phyloP scores from a whole-genome alignment of 495 filamentous ascomycete species.

The Lophiotrema nucula region DNA sequence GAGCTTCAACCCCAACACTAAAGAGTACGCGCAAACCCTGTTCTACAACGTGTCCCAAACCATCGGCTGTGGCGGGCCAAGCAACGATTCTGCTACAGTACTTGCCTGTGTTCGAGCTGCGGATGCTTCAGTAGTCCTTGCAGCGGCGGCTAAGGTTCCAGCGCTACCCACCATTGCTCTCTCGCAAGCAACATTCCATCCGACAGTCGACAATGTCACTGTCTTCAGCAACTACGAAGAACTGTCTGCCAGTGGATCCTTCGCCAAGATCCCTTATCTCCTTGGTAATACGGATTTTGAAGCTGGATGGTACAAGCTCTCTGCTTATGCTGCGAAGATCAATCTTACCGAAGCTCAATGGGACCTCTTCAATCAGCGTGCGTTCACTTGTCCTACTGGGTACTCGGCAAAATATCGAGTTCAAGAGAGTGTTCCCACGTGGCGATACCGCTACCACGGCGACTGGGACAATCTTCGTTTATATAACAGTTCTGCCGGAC shows the following conservation, averaged over 20 bases:
- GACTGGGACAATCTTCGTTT: constrained; percentile 27
- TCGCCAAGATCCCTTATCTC: constrained; percentile 15
- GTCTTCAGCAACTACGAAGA: constrained; percentile 51
- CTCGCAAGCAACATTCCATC: constrained; percentile 44
- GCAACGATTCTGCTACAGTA: constrained; percentile 15
- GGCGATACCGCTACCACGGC: constrained; percentile 22
- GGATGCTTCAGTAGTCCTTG: constrained; percentile 39
- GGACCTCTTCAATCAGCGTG: constrained; percentile 17
- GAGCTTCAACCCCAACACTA: constrained; percentile 45
- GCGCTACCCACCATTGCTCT: constrained; percentile 32
- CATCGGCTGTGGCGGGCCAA: constrained; percentile 44
- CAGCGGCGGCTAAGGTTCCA: constrained; percentile 38
- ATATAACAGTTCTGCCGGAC: constrained; percentile 8
- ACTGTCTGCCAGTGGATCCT: constrained; percentile 37
- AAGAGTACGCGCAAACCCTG: constrained; percentile 23
- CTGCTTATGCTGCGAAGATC: constrained; percentile 14
- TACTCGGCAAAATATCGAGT: constrained; percentile 2
- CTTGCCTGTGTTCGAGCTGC: constrained; percentile 49
- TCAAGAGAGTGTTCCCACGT: not conserved
- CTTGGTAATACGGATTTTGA: constrained; percentile 21
- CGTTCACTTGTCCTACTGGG: constrained; percentile 13
- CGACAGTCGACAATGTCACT: constrained; percentile 47
- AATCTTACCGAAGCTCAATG: constrained; percentile 15
- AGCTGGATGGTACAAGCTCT: constrained; percentile 10
- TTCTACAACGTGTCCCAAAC: constrained; percentile 46